Conservation (phyloP, 345 rosid genomes). For the Bruguiera sexangula region DNA sequence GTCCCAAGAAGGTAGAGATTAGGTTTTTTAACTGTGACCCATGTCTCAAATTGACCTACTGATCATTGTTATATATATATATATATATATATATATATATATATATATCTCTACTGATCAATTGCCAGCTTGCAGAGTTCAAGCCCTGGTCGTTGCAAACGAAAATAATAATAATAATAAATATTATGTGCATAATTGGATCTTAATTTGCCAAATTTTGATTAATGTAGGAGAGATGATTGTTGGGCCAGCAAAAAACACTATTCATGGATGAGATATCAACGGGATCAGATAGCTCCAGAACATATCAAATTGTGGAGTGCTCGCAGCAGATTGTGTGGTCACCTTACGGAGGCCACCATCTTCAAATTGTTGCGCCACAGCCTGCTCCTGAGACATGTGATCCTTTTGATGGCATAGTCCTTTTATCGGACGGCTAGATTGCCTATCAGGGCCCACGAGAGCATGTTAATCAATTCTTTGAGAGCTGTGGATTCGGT, state of each 20-base stretch:
- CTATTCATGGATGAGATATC: slow-evolving; percentile 96
- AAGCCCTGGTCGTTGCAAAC: too few relatives aligned
- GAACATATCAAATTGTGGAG: slow-evolving; percentile 82
- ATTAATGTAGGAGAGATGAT: slow-evolving; percentile 77
- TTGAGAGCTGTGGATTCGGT: slow-evolving; percentile 62
- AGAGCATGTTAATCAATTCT: slow-evolving; percentile 53
- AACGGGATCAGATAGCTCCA: slow-evolving; percentile 91
- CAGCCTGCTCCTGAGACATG: slow-evolving; percentile 89
- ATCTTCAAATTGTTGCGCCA: slow-evolving; percentile 31
- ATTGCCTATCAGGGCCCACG: slow-evolving; percentile 92
- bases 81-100: too few relatives aligned
- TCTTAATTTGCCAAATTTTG: background rate
- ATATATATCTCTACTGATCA: too few relatives aligned
- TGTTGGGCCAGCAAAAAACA: slow-evolving; percentile 90
- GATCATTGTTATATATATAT: too few relatives aligned
- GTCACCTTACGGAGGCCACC: too few relatives aligned
- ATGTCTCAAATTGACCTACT: too few relatives aligned
- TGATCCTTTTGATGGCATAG: slow-evolving; percentile 79
- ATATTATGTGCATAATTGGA: too few relatives aligned
- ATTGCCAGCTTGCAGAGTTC: too few relatives aligned
- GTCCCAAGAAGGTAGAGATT: background rate
- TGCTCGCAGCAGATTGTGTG: slow-evolving; percentile 60
- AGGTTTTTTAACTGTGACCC: too few relatives aligned
- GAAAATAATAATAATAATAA: too few relatives aligned
- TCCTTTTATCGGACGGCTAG: slow-evolving; percentile 74